phyloP scores from a whole-genome alignment of 2,329 filamentous ascomycete genomes.

The Calonectria pauciramosa region DNA sequence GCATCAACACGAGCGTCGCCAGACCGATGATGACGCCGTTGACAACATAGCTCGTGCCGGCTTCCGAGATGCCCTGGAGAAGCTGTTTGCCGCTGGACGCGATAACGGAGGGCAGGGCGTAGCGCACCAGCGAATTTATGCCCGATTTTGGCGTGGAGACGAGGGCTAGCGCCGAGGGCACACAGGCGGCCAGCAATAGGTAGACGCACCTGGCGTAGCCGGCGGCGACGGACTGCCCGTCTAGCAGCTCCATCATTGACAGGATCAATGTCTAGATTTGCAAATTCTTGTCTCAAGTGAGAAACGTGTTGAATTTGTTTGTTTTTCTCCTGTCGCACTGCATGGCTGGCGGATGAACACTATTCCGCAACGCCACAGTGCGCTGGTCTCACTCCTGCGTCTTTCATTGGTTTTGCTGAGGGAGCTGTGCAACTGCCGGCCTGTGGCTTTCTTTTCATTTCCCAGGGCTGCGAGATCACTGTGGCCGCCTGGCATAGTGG shows the following conservation, averaged over 20 bases:
- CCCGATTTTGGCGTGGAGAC: neutral
- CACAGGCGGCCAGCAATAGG: neutral
- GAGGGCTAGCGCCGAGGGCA: neutral
- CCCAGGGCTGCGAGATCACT: neutral
- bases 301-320: neutral
- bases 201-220: neutral
- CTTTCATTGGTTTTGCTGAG: neutral
- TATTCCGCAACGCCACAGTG: neutral
- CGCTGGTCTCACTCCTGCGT: neutral
- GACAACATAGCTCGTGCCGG: neutral
- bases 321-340: neutral
- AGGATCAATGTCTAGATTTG: neutral
- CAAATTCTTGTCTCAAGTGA: neutral
- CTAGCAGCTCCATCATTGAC: neutral
- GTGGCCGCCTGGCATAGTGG: neutral
- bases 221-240: neutral
- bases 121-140: neutral
- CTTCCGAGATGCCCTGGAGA: neutral
- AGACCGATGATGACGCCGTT: neutral
- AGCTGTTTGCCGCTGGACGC: neutral
- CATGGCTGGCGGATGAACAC: neutral
- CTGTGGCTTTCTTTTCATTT: neutral
- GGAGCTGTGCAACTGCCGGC: neutral
- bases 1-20: neutral
- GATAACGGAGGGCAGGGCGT: neutral